Evolutionary conservation across 306 rosid genomes (phyloP).

Genomic region (Prunus armeniaca): DNA sequence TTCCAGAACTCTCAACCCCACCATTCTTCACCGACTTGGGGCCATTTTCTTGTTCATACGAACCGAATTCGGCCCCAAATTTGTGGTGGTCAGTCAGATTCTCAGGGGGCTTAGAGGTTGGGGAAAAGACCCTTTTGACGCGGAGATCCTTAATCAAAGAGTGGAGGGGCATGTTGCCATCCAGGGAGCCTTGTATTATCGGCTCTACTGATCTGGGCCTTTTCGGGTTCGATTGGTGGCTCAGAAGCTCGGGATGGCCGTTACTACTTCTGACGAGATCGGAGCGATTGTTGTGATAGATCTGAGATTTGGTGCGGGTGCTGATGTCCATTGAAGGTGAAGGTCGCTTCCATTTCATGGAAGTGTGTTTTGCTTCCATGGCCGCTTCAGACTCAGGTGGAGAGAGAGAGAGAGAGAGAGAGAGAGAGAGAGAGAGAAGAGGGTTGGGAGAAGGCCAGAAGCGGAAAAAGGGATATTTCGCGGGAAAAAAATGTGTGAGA

Average conservation of each 20-base stretch:
- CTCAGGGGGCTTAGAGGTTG: slow-evolving; percentile 16
- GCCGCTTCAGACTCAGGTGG: neutral
- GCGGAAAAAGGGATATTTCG: slow-evolving; percentile 1
- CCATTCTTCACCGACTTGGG: slow-evolving; percentile 5
- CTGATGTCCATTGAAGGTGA: neutral
- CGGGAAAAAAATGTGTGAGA: neutral
- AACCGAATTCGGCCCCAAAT: neutral
- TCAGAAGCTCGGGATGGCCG: neutral
- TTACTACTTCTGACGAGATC: neutral
- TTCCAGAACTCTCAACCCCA: neutral
- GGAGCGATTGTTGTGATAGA: slow-evolving; percentile 28
- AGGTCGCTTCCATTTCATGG: slow-evolving; percentile 19
- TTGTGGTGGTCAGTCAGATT: neutral
- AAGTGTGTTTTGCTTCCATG: neutral
- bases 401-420: neutral
- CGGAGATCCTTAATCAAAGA: slow-evolving; percentile 65
- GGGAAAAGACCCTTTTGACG: slow-evolving; percentile 55
- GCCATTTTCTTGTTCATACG: neutral
- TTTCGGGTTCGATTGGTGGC: neutral
- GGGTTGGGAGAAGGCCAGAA: neutral
- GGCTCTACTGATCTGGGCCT: neutral
- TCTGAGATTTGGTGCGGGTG: slow-evolving; percentile 31
- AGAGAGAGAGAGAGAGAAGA: slow-evolving; percentile 1
- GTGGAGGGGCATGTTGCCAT: neutral
- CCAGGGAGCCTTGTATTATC: neutral